Evolutionary conservation across 2,329 filamentous ascomycete species (phyloP).

Genomic region (Penicillium sp.): DNA sequence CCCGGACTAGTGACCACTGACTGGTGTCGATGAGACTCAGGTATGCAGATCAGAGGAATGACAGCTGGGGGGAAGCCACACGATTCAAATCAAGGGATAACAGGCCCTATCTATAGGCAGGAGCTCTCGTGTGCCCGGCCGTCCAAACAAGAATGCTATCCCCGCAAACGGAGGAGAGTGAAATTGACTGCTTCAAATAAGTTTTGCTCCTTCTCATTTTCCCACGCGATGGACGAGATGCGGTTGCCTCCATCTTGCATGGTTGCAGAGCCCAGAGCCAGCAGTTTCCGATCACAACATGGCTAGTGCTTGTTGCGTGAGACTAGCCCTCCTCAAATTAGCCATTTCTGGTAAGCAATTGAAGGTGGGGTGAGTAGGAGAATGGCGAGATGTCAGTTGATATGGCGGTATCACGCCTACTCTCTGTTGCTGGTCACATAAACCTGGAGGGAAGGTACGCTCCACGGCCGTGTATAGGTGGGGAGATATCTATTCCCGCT

Average conservation of each 20-base stretch:
- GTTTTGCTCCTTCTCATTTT: not conserved
- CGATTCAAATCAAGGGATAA: conserved; percentile 5
- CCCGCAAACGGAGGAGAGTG: conserved; percentile 11
- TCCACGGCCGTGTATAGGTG: not conserved
- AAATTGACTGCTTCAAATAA: conserved; percentile 16
- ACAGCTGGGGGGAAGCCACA: not conserved
- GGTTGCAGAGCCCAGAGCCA: not conserved
- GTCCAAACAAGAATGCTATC: conserved; percentile 12
- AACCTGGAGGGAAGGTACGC: not conserved
- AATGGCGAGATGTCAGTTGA: conserved; percentile 10
- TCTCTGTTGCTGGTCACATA: not conserved
- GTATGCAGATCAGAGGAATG: conserved; percentile 6
- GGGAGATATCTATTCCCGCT: not conserved
- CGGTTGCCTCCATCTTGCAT: conserved; percentile 5
- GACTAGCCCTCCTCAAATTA: conserved; percentile 11
- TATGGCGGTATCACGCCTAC: not conserved
- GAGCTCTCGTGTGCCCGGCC: not conserved
- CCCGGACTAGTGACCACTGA: not conserved
- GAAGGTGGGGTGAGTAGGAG: not conserved
- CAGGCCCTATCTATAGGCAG: not conserved
- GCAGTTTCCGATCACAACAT: conserved; percentile 20
- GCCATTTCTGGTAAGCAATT: not conserved
- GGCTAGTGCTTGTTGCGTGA: conserved; percentile 14
- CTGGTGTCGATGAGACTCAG: not conserved
- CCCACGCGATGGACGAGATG: conserved; percentile 1